Base-by-base conservation (phyloP, 1,139 yeast genomes). In the Debaryomyces sp. region DNA sequence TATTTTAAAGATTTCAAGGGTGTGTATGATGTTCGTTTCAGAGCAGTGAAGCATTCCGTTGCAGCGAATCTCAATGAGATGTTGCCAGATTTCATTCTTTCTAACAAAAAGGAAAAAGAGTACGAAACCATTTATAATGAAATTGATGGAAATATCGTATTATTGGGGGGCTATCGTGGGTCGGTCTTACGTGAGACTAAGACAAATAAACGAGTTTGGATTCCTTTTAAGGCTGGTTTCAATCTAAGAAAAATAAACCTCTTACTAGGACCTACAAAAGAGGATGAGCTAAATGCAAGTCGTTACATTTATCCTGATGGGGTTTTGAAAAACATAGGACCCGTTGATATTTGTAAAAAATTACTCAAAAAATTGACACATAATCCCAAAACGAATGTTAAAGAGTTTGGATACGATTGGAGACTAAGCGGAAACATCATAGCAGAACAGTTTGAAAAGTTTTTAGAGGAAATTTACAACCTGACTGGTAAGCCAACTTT, bases 351-450 rank as follows among this genome's bases (percentile, higher is more conserved):
- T 12, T 81, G 92, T 43, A 77, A 79, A 51, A 79, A 77, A 55
- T 69, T 91, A 45, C 77, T 87, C 39, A 79, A 80, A 46, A 80
- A 73, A 55, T 65, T 90, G 38, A 64, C 67, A 2, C 59, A 72
- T 6, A 87, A 84, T 58, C 85, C 89, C 2, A 82, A 80, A 13
- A 80, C 88, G 8, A 78, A 71, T 24, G 84, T 89, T 2, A 80
- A 81, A 50, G 88, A 87, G 50, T 91, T 86, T 67, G 96, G 96
- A 6, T 91, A 90, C 63, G 97, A 91, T 68, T 91, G 97, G 97
- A 77, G 97, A 58, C 68, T 91, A 8, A 84, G 94, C 7, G 77
- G 84, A 2, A 88, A 82, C 35, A 47, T 63, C 7, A 48, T 78
- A 22, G 71, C 89, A 5, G 62, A 67, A 7, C 77, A 83, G 54